Conservation (phyloP, 2,329 filamentous ascomycete species). For the Colletotrichum sp. region DNA sequence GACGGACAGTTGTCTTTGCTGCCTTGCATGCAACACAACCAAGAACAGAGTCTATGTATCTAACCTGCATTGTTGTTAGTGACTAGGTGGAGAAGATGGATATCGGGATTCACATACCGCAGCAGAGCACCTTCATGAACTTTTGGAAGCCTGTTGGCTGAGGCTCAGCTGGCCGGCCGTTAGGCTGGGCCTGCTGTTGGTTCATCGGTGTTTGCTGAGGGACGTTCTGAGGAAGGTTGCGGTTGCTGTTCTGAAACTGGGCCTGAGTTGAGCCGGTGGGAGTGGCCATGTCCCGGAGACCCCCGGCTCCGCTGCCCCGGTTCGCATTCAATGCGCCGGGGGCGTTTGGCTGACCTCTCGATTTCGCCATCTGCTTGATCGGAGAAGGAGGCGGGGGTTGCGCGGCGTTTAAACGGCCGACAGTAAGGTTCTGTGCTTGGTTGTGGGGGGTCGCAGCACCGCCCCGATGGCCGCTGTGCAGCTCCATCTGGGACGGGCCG, state of each 20-base stretch:
- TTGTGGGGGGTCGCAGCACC: constrained; percentile 70
- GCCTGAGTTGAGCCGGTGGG: constrained; percentile 92
- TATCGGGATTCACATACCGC: constrained; percentile 54
- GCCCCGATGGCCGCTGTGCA: constrained; percentile 75
- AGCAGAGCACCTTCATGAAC: constrained; percentile 91
- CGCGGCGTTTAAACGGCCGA: constrained; percentile 91
- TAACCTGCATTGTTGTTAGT: constrained; percentile 12
- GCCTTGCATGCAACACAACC: constrained; percentile 12
- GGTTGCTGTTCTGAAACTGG: constrained; percentile 94
- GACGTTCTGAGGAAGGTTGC: constrained; percentile 76
- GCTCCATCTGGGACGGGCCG: constrained; percentile 83
- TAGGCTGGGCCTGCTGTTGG: constrained; percentile 54
- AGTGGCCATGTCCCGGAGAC: constrained; percentile 77
- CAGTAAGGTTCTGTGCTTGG: constrained; percentile 71
- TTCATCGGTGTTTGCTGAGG: constrained; percentile 66
- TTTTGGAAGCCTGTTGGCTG: constrained; percentile 88
- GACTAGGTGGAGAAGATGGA: too few relatives aligned
- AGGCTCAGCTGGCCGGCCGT: constrained; percentile 66
- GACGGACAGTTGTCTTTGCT: neutral
- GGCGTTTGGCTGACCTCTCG: constrained; percentile 77
- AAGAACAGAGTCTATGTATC: constrained; percentile 8
- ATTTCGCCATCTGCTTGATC: constrained; percentile 81
- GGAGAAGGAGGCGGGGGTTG: constrained; percentile 88
- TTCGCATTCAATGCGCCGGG: constrained; percentile 76
- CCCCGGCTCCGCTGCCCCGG: constrained; percentile 77